Evolutionary conservation across 2,329 filamentous ascomycete species (phyloP).

Genomic region (Fusarium sp.): DNA sequence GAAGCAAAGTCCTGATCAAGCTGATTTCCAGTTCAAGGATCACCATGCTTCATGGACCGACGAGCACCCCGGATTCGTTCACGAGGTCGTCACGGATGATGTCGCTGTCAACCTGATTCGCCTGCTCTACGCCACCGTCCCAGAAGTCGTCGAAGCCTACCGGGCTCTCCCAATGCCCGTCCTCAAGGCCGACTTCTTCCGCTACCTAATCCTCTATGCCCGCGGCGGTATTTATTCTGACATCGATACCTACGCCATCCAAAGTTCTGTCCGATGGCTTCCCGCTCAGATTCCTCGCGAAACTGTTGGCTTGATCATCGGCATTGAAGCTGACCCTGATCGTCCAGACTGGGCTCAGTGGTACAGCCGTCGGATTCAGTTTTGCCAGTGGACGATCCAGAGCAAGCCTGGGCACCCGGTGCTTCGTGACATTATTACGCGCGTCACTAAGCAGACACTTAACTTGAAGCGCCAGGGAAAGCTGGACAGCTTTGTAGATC

Average conservation of each 20-base stretch:
- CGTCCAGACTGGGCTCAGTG: slow-evolving; percentile 92
- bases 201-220: slow-evolving; percentile 78
- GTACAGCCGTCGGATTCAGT: slow-evolving; percentile 97
- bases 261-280: slow-evolving; percentile 90
- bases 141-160: slow-evolving; percentile 85
- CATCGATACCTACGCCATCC: slow-evolving; percentile 91
- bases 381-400: slow-evolving; percentile 99
- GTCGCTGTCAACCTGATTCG: slow-evolving; percentile 86
- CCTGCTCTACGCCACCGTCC: slow-evolving; percentile 88
- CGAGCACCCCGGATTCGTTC: slow-evolving; percentile 90
- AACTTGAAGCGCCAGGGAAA: slow-evolving; percentile 78
- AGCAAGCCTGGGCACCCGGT: slow-evolving; percentile 94
- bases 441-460: slow-evolving; percentile 88
- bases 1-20: slow-evolving; percentile 87
- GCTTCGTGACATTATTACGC: slow-evolving; percentile 87
- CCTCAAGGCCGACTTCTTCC: slow-evolving; percentile 85
- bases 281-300: slow-evolving; percentile 83
- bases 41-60: slow-evolving; percentile 92
- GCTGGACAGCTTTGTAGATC: slow-evolving; percentile 73
- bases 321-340: slow-evolving; percentile 97
- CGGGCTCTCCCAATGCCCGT: slow-evolving; percentile 80
- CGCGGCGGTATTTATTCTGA: slow-evolving; percentile 83
- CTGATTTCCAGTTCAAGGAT: slow-evolving; percentile 84
- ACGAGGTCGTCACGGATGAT: slow-evolving; percentile 96
- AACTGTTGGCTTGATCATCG: slow-evolving; percentile 88